These are phyloP conservation scores for Fraxinus quadrangulata DNA, from an alignment of 257 asterid species.

Conservation along the genomic window DNA sequence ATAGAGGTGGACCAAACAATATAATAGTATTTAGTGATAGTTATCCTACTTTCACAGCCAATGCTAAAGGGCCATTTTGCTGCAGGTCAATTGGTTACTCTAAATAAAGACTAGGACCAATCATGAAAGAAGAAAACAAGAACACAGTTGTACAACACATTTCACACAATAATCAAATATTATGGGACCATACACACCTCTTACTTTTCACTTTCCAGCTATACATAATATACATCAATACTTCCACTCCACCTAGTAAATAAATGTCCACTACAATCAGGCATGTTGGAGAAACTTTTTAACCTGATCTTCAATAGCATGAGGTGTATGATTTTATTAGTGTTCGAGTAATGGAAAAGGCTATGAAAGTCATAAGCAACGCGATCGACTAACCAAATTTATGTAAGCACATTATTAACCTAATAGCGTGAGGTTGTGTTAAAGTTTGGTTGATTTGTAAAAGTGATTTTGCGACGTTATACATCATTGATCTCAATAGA, in stretches of 20 bases:
- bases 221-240: not conserved
- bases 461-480: not conserved
- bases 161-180: not conserved
- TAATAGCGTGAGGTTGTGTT: too few species aligned
- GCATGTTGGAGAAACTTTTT: not conserved
- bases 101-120: slow-evolving; percentile 14
- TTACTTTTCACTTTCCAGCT: slow-evolving; percentile 16
- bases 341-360: too few species aligned
- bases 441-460: too few species aligned
- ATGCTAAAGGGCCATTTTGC: slow-evolving; percentile 33
- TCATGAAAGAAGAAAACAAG: slow-evolving; percentile 20
- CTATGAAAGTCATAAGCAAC: too few species aligned
- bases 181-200: slow-evolving; percentile 10
- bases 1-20: too few species aligned
- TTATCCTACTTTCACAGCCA: slow-evolving; percentile 18
- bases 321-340: too few species aligned
- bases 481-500: not conserved
- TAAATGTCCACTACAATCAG: slow-evolving; percentile 27
- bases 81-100: slow-evolving; percentile 44
- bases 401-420: not conserved
- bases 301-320: too few species aligned
- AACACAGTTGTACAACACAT: not conserved
- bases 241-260: slow-evolving; percentile 22
- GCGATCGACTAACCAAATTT: too few species aligned
- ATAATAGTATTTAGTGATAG: not conserved